Evolutionary conservation across 2,329 filamentous ascomycete genomes (phyloP), one percentile per base, ranked within the genome.

Genomic region (Zarea fungicola): DNA sequence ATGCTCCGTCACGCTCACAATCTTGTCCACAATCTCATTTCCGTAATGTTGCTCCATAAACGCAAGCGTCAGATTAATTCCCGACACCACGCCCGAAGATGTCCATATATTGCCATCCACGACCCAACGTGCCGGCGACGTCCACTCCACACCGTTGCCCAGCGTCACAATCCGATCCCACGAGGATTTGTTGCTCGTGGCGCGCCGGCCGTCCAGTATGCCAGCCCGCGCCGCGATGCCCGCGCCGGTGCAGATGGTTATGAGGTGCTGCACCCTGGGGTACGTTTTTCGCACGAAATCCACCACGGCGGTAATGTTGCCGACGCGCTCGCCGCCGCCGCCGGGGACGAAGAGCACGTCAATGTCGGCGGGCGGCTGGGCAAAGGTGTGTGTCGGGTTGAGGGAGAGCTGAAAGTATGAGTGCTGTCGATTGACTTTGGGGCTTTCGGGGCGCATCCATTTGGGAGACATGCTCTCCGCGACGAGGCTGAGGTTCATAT

Each of bases 211-310:
- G 52, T 85, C 74, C 23, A 88, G 61, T 2, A 85, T 61, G 0
- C 83, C 83, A 0, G 81, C 70, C 34, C 66, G 63, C 0, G 83
- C 83, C 0, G 77, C 70, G 2, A 85, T 61, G 2, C 74, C 74
- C 5, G 77, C 71, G 0, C 84, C 84, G 2, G 81, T 87, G 62
- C 84, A 87, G 2, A 87, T 73, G 0, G 81, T 84, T 22, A 87
- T 65, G n/a, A 84, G 58, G 55, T 78, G 79, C 54, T 73, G 65
- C n/a, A 83, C 58, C 2, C 60, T 62, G 0, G 74, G 72, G 55
- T 71, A 78, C 2, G 60, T 57, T 0, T 60, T 56, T 1, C 59
- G 58, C 35, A 83, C 62, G 56, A 75, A 59, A 35, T 52, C 22
- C 2, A 77, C 62, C 0, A 71, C 63, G 1, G 67, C 53, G 3